Evolutionary conservation across 2,329 filamentous ascomycete genomes (phyloP), one percentile per base, ranked within the genome.

Genomic region (Fusarium virguliforme): DNA sequence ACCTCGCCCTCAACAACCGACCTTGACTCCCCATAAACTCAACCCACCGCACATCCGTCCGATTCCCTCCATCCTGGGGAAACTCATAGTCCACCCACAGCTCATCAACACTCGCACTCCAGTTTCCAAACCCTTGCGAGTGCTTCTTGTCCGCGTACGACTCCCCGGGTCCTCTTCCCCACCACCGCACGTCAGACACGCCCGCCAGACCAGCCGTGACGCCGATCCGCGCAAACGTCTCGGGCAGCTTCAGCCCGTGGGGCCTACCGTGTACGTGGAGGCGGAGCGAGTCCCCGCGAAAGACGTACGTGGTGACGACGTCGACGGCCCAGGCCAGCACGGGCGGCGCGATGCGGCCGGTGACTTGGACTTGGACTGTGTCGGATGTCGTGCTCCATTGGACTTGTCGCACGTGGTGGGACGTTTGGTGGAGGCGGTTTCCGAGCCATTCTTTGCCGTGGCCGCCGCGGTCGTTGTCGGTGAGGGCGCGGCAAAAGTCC

Each of bases 81-180:
- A 88, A 90, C 70, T 93, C 91, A 75, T 92, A 92, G 46, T 87
- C 84, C 2, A 86, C 83, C 77, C 86, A 88, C 0, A 93, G 81
- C 1, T 85, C 82, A 51, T 87, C 85, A 2, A 89, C 80, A 1
- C 71, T 72, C 10, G 77, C 72, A 3, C 81, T 81, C 80, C 84
- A 90, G 54, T 85, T 86, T 7, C 88, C 90, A 4, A 91, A 79
- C 1, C 80, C 78, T 75, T 92, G 90, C 4, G 87, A 86, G 12
- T 83, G 76, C 77, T 92, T 91, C 77, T 92, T 91, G 80, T 94
- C 91, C 15, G 82, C 81, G 81, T 93, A 94, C 10, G 85, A 87
- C 77, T 92, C 90, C 3, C 88, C 88, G 0, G 89, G 50, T 89
- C 0, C 91, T 87, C 6, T 91, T 91, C 73, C 50, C 48, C 89